Percentiles rank a stretch among this genome's conserved stretches.
phyloP scores from a whole-genome alignment of 2,329 filamentous ascomycete species.

The Cytospora piceae region DNA sequence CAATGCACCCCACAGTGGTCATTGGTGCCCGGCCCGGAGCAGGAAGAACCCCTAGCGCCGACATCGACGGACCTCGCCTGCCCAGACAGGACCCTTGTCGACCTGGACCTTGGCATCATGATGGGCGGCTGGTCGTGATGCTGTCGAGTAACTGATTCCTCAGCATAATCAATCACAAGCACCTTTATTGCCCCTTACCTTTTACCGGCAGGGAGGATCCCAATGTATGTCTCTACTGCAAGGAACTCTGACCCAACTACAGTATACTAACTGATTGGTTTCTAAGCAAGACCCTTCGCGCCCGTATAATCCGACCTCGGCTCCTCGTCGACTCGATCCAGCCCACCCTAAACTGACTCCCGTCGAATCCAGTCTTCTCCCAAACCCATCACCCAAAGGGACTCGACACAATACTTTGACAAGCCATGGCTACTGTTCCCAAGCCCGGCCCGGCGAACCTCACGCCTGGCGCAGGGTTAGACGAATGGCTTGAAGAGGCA shows the following conservation, averaged over 20 bases:
- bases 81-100: constrained; percentile 9
- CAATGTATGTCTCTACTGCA: not conserved
- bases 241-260: not conserved
- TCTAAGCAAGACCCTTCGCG: constrained; percentile 13
- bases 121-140: not conserved
- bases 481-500: constrained; percentile 96
- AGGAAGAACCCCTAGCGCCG: constrained; percentile 24
- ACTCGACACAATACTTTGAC: constrained; percentile 26
- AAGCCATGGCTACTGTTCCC: constrained; percentile 63
- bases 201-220: not conserved
- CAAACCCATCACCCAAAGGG: not conserved
- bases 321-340: constrained; percentile 9
- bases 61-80: constrained; percentile 5
- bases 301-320: constrained; percentile 17
- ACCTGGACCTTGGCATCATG: constrained; percentile 3
- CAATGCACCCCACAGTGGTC: not conserved
- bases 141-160: not conserved
- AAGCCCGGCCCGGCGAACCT: constrained; percentile 90
- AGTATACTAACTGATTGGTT: not conserved
- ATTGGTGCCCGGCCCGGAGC: constrained; percentile 9
- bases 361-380: not conserved
- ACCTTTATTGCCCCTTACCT: not conserved
- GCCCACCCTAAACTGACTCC: not conserved
- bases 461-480: constrained; percentile 79
- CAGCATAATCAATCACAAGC: not conserved